Base-by-base conservation (phyloP, 2,329 filamentous ascomycete species). In the Fusarium secorum region DNA sequence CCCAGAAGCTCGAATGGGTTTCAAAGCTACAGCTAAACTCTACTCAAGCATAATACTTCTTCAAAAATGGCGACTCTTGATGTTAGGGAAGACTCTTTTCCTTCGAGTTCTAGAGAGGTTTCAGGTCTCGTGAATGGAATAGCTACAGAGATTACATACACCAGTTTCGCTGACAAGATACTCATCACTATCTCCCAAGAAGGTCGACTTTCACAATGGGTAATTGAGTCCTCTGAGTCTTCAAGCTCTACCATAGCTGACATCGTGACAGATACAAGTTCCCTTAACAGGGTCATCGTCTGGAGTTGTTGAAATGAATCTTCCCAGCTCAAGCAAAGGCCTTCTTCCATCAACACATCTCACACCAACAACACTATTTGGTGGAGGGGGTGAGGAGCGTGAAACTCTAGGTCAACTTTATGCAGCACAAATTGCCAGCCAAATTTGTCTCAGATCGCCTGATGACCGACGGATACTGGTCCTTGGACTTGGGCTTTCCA, bases 161-260 rank as follows among this genome's bases (percentile, higher is more conserved):
- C 94, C 58, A 89, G 86, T 75, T 98, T 98, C 81, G 87, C 90
- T 13, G 96, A 98, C 86, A 97, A 94, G 81, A 94, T 99, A 75
- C 83, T 99, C 75, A 84, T 99, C 69, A 98, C 94, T 2, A 87
- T 98, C 65, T 93, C 93, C 1, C 96, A 98, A 82, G 88, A 91
- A 67, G 95, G 95, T 11, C 88, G 91, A 64, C 83, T 98, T 49
- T 92, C 93, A 24, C 96, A 98, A 85, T 99, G 96, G 96, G 94
- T 98, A 85, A 39, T 48, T 44, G 22, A 48, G 28, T 8, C 5
- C 11, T 38, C 20, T 20, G 32, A 15, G 7, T 6, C 15, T 14
- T 32, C 15, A 6, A 35, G 11, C 13, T 24, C 30, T 18, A 24
- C 20, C 17, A 9, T 48, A 51, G 14, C 68, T 75, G 18, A 67